Evolutionary conservation across 192 early-diverging fungal species (phyloP).

Genomic region (Coemansia sp.): DNA sequence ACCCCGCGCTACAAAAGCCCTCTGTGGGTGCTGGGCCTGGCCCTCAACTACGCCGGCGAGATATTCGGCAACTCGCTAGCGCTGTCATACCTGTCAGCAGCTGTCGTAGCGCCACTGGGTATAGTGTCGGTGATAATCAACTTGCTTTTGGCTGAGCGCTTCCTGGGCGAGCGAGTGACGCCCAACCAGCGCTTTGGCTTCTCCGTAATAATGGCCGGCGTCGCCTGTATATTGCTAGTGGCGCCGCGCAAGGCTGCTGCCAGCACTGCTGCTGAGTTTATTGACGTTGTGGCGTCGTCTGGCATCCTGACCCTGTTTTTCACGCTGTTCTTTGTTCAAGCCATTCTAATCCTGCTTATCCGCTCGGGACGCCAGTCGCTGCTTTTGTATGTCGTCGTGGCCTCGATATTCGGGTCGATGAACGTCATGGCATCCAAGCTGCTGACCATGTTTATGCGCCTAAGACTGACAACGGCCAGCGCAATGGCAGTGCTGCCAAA

Average conservation of each 20-base stretch:
- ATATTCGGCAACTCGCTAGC: constrained; percentile 54
- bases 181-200: constrained; percentile 49
- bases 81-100: constrained; percentile 52
- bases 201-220: constrained; percentile 45
- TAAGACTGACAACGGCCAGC: constrained; percentile 23
- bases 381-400: constrained; percentile 43
- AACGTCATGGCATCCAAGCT: constrained; percentile 56
- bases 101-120: constrained; percentile 54
- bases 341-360: constrained; percentile 30
- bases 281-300: constrained; percentile 36
- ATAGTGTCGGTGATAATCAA: constrained; percentile 52
- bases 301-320: constrained; percentile 38
- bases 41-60: constrained; percentile 54
- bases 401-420: constrained; percentile 54
- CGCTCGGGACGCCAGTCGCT: constrained; percentile 31
- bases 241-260: constrained; percentile 46
- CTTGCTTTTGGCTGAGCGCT: constrained; percentile 46
- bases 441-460: constrained; percentile 48
- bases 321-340: constrained; percentile 23
- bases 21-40: constrained; percentile 42
- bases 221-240: constrained; percentile 45
- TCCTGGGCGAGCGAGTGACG: constrained; percentile 52
- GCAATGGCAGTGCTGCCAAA: constrained; percentile 21
- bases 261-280: constrained; percentile 36
- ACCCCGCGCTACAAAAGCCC: constrained; percentile 43